Evolutionary conservation across 768 basidiomycete species (phyloP).

Genomic region (Lactarius evosmus): DNA sequence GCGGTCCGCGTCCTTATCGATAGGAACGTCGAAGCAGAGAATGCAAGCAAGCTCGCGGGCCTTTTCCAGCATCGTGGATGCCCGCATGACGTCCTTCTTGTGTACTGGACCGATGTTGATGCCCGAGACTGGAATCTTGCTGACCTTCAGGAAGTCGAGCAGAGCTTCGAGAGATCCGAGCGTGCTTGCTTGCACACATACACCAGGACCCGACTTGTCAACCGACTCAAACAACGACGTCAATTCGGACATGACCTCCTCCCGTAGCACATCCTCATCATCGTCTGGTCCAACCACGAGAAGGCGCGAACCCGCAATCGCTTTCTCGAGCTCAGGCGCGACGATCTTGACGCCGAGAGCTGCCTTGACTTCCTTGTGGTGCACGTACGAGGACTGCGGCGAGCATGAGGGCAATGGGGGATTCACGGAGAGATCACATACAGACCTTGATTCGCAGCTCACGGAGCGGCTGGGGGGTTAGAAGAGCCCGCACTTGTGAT

Average conservation of each 20-base stretch:
- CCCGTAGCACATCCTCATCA: slow-evolving; percentile 91
- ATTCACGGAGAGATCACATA: slow-evolving; percentile 14
- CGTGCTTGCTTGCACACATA: slow-evolving; percentile 96
- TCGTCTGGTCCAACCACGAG: slow-evolving; percentile 93
- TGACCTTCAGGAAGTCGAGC: slow-evolving; percentile 88
- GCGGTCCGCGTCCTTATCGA: slow-evolving; percentile 91
- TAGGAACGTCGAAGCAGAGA: slow-evolving; percentile 92
- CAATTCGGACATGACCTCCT: slow-evolving; percentile 96
- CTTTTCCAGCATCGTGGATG: slow-evolving; percentile 91
- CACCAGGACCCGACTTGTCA: slow-evolving; percentile 93
- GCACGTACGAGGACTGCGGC: slow-evolving; percentile 85
- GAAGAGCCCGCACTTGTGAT: slow-evolving; percentile 87
- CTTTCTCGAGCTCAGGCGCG: slow-evolving; percentile 94
- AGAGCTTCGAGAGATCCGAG: slow-evolving; percentile 96
- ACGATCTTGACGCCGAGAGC: slow-evolving; percentile 94
- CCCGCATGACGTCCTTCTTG: slow-evolving; percentile 91
- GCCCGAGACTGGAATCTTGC: slow-evolving; percentile 96
- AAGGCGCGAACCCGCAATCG: slow-evolving; percentile 93
- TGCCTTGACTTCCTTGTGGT: slow-evolving; percentile 96
- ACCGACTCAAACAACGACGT: slow-evolving; percentile 84
- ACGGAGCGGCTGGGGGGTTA: slow-evolving; percentile 94
- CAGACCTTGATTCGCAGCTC: slow-evolving; percentile 92
- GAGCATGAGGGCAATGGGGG: slow-evolving; percentile 11
- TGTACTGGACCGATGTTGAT: slow-evolving; percentile 98
- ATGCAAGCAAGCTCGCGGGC: slow-evolving; percentile 94